Percentiles rank a stretch among this genome's conserved stretches.
phyloP scores from a whole-genome alignment of 441 rosid genomes.

The Kokia cookei region DNA sequence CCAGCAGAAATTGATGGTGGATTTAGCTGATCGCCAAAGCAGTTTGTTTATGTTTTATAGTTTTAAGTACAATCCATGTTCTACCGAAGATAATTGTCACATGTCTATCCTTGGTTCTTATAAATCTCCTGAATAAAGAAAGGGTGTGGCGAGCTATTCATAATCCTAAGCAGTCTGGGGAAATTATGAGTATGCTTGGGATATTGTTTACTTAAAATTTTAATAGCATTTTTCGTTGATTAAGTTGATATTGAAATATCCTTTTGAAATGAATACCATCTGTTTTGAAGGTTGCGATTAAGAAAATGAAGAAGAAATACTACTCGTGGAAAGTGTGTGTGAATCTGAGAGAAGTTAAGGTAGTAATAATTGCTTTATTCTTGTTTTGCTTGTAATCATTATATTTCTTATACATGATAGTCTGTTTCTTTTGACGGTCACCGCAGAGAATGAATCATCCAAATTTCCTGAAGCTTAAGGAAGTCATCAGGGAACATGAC shows the following conservation, averaged over 20 bases:
- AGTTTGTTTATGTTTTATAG: constrained; percentile 22
- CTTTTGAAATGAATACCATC: neutral
- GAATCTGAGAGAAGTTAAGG: constrained; percentile 95
- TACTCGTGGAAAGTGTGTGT: constrained; percentile 90
- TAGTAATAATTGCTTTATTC: constrained; percentile 17
- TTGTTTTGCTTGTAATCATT: neutral
- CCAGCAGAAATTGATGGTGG: constrained; percentile 30
- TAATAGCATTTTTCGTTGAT: neutral
- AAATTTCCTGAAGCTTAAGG: constrained; percentile 85
- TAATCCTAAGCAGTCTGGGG: constrained; percentile 54
- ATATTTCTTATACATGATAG: constrained; percentile 3
- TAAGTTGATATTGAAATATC: neutral
- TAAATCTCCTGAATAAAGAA: constrained; percentile 42
- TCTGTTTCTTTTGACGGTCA: constrained; percentile 39
- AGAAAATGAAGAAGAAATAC: constrained; percentile 95
- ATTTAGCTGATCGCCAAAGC: constrained; percentile 25
- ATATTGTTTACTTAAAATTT: neutral
- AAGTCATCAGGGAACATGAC: constrained; percentile 68
- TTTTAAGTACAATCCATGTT: constrained; percentile 21
- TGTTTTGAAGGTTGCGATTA: constrained; percentile 69
- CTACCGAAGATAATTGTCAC: constrained; percentile 31
- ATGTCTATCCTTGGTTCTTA: constrained; percentile 24
- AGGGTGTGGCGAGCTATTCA: constrained; percentile 80
- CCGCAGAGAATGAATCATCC: constrained; percentile 27
- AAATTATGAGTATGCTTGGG: constrained; percentile 60